A percentile compares a stretch with the other conserved stretches of the same genome.
These are phyloP conservation scores for Mucor velutinosus DNA, from an alignment of 371 early-diverging fungal species.

Conservation along the genomic window DNA sequence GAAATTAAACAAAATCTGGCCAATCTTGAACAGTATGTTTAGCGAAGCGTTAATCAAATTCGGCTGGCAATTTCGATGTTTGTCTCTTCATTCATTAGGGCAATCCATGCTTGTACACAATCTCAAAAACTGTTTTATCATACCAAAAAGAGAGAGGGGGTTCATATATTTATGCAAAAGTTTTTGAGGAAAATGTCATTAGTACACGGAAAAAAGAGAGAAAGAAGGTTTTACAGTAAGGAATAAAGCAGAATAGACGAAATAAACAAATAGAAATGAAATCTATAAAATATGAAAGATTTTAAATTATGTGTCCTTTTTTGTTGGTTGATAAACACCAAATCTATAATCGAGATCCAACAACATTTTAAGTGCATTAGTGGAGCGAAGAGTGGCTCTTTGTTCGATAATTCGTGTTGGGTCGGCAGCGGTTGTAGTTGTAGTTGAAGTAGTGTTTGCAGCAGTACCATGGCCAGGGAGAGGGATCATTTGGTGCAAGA, in stretches of 20 bases:
- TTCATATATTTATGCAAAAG: background rate
- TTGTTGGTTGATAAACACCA: slow-evolving; percentile 43
- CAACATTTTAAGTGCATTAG: slow-evolving; percentile 69
- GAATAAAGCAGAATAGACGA: slow-evolving; percentile 3
- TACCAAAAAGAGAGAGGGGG: background rate
- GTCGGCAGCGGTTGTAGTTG: slow-evolving; percentile 15
- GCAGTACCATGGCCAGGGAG: slow-evolving; percentile 52
- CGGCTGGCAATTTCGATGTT: too few relatives aligned
- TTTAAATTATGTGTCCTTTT: slow-evolving; percentile 12
- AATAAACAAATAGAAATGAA: slow-evolving; percentile 6
- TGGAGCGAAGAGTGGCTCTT: slow-evolving; percentile 53
- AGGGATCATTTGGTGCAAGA: slow-evolving; percentile 82
- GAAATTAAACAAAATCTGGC: too few relatives aligned
- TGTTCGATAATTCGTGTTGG: slow-evolving; percentile 22
- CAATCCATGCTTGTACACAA: too few relatives aligned
- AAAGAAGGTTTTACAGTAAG: background rate
- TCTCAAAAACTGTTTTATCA: background rate
- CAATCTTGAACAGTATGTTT: too few relatives aligned
- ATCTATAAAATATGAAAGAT: background rate
- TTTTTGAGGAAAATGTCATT: slow-evolving; percentile 1
- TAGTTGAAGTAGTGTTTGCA: slow-evolving; percentile 27
- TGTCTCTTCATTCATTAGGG: too few relatives aligned
- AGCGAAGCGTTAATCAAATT: too few relatives aligned
- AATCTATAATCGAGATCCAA: slow-evolving; percentile 64
- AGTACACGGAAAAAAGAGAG: background rate